Base-by-base conservation (phyloP, 306 rosid genomes). In the Parietaria judaica region DNA sequence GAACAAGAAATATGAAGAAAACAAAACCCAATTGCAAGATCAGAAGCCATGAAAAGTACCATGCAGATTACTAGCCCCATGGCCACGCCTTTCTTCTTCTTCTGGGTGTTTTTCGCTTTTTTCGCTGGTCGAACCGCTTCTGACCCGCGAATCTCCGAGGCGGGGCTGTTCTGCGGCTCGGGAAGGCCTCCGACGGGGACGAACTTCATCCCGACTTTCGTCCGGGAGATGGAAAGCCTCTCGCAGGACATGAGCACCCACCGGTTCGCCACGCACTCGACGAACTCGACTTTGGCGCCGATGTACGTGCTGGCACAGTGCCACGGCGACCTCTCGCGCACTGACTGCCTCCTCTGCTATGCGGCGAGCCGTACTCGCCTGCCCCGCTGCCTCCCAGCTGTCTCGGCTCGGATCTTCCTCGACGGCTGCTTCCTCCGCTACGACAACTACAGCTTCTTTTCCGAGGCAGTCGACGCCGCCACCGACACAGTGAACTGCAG, bases 361-460 rank as follows among this genome's bases (percentile, higher is more conserved):
- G 83, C 95, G 0, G 88, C 90, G 1, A 67, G 83, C 69, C 90
- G 97, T 3, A 90, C 95, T 5, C 64, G 52, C 36, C 81, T 90
- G 44, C 97, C 97, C 0, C 83, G 83, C 36, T 90, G 97, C 69
- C 94, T 90, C 34, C 95, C 95, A 7, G 74, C 90, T 0, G 12
- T 78, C 70, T 64, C 95, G 0, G 94, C 90, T 2, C 70, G 81
- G 35, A 79, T 90, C 15, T 86, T 55, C 73, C 94, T 86, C n/a
- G 97, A 90, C 17, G 97, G 97, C 7, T 90, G 97, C 77, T 86
- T 82, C 78, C 83, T 86, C 7, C 81, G 97, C 38, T 90, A 90
- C 15, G 97, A 90, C 31, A 77, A 68, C 64, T 86, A 82, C 81
- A 73, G 70, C 51, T 90, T 90, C 81, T 90, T 76, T 64, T 4